Base-by-base conservation (phyloP, 208 protist species). In the Blastocrithidia nonstop region DNA sequence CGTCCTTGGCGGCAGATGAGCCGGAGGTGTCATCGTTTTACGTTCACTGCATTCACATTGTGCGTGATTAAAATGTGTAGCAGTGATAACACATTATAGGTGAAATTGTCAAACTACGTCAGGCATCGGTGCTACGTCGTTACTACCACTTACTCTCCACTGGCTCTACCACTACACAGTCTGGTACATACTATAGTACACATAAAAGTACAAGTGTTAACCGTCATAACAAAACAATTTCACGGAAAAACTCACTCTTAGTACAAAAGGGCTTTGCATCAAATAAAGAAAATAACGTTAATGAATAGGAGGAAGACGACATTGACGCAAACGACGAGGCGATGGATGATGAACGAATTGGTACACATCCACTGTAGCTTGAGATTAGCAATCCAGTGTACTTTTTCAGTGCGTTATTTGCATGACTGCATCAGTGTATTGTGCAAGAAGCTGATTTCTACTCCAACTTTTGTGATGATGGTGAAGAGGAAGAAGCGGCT, bases 91-190 rank as follows among this genome's bases (percentile, higher is more conserved):
- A 61, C 27, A 63, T 86, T 36, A 45, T 92, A n/a, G 62, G 79
- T 39, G 78, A 86, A 43, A 61, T 88, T 11, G 66, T 71, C 7
- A 61, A 71, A 24, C 57, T 82, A 42, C 69, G 83, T 6, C 64
- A 71, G 1, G 64, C 71, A 1, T 74, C 70, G 0, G 75, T 92
- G 27, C 57, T 92, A 45, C 68, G 83, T 24, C 74, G 80, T 27
- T 88, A 85, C 50, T 85, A 78, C 50, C 78, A 88, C 41, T 68
- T 92, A 13, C 61, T 92, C 52, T 81, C 75, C 11, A 92, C 69
- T 1, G 83, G 78, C 32, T 80, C 59, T 1, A 42, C 66, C 13
- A 75, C 66, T 11, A 82, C 75, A 23, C 45, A 57, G 11, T 54
- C 65, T 7, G 66, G 77, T 5, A 40, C 81, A 63, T 60, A 63